Base-by-base conservation (phyloP, 495 filamentous ascomycete genomes). In the Daldinia caldariorum region DNA sequence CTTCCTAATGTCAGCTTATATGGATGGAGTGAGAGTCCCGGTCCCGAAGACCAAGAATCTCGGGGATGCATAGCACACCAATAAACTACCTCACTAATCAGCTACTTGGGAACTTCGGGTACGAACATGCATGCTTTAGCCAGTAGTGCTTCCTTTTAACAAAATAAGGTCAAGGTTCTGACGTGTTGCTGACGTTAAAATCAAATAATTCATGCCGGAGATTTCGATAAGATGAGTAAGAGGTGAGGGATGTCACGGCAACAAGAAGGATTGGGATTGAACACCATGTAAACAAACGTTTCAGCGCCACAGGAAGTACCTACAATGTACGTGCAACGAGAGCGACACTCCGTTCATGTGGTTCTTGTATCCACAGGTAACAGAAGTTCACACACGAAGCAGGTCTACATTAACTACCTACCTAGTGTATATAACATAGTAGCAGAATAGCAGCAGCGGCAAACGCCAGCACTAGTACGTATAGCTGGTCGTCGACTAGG, bases 161-260 rank as follows among this genome's bases (percentile, higher is more conserved):
- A 38, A 43, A 58, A 37, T 35, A 35, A 35, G 34, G 45, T 45
- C 29, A 53, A 45, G 45, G 58, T 41, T 69, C 55, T 22, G 39
- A 61, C 39, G 31, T 51, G 60, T 64, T 58, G 62, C 56, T 70
- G 49, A 58, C 59, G 57, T 70, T 61, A 50, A 58, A 59, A 41
- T 45, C 20, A 51, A 37, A 50, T 61, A 22, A 47, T 47, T 56
- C 18, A 57, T 63, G 45, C 43, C 34, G 57, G 8, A 56, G 67
- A 61, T 47, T 55, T 14, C 37, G 47, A 58, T 54, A 63, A 54
- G 6, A 57, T 62, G 51, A 51, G 26, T 51, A 20, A 59, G 62
- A 63, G 45, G 58, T 49, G 51, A 38, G 38, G 14, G 53, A 61
- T 66, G 58, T 41, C 63, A 66, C 45, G 22, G 68, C 68, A 71